Evolutionary conservation across 306 rosid genomes (phyloP).

Genomic region (Amphicarpaea edgeworthii): DNA sequence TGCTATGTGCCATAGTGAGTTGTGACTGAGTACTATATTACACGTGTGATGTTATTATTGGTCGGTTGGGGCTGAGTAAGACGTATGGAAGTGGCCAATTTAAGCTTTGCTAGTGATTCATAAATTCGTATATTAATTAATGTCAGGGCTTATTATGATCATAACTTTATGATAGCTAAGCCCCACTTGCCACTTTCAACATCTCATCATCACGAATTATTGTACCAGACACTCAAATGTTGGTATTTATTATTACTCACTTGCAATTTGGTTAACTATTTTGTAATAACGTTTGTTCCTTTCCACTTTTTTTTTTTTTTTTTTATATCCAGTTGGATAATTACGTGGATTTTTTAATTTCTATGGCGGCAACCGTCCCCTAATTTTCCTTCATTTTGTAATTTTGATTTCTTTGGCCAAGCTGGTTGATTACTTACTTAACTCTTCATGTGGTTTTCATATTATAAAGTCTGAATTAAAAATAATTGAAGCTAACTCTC

Average conservation of each 20-base stretch:
- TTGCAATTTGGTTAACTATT: background rate
- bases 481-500: background rate
- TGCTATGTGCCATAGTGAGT: background rate
- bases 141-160: background rate
- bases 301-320: conserved; percentile 32
- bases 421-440: background rate
- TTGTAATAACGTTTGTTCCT: background rate
- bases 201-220: conserved; percentile 45
- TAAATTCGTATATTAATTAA: background rate
- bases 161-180: background rate
- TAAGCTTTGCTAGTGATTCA: background rate
- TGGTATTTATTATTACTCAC: conserved; percentile 39
- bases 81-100: conserved; percentile 32
- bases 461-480: background rate
- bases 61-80: background rate
- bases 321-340: conserved; percentile 28
- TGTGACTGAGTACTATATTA: too few species aligned
- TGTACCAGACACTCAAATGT: conserved; percentile 5
- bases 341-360: conserved; percentile 13
- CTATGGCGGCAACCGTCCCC: conserved; percentile 40
- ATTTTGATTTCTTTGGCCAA: background rate
- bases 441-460: background rate
- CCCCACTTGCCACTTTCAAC: conserved; percentile 30
- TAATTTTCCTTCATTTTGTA: background rate
- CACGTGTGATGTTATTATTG: too few species aligned